Conservation (phyloP, 2,329 filamentous ascomycete species). For the Magnaporthales sp. region DNA sequence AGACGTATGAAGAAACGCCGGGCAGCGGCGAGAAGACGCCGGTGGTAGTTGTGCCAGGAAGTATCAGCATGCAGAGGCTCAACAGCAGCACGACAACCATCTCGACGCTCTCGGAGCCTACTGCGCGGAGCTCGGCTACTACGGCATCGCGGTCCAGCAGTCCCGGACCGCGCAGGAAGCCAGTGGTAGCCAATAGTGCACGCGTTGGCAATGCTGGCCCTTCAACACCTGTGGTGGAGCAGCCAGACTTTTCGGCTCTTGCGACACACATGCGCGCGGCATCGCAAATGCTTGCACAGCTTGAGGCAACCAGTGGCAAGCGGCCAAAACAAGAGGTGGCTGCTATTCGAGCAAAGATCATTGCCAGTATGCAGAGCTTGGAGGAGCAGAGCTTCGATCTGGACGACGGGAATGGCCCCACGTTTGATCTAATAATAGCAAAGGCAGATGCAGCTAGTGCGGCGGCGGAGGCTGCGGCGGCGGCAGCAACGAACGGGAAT, state of each 20-base stretch:
- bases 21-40: not conserved
- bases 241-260: constrained; percentile 72
- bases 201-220: not conserved
- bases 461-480: constrained; percentile 32
- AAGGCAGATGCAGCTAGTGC: constrained; percentile 50
- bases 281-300: constrained; percentile 77
- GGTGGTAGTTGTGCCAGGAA: constrained; percentile 10
- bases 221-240: constrained; percentile 39
- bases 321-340: constrained; percentile 73
- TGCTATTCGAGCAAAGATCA: constrained; percentile 77
- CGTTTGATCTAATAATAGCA: constrained; percentile 76
- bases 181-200: not conserved
- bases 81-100: constrained; percentile 55
- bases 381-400: constrained; percentile 78
- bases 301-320: constrained; percentile 74
- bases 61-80: constrained; percentile 36
- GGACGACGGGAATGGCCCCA: constrained; percentile 63
- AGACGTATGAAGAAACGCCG: constrained; percentile 36
- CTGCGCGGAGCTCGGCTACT: constrained; percentile 61
- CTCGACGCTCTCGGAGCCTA: constrained; percentile 51
- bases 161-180: constrained; percentile 47
- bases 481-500: constrained; percentile 22
- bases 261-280: constrained; percentile 84
- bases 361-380: constrained; percentile 80
- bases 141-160: constrained; percentile 61